phyloP scores from a whole-genome alignment of 2,329 filamentous ascomycete genomes.

The Pseudocercospora vitis region DNA sequence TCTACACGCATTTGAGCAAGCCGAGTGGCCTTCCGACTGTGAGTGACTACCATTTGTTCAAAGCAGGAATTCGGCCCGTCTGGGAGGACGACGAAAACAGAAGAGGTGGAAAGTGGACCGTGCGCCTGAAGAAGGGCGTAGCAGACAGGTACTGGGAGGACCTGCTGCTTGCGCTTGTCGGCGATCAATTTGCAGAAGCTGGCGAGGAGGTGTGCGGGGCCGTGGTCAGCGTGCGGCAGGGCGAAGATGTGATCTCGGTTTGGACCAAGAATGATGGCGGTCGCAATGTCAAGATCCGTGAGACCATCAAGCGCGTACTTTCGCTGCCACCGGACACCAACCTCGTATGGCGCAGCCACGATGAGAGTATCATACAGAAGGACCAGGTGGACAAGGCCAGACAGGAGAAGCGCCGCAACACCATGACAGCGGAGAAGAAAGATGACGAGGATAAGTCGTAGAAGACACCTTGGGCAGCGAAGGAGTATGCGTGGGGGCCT shows the following conservation, averaged over 20 bases:
- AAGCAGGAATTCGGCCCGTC: conserved; percentile 90
- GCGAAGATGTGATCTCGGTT: conserved; percentile 95
- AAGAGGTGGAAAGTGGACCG: conserved; percentile 94
- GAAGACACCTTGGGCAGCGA: background rate
- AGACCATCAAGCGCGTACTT: conserved; percentile 90
- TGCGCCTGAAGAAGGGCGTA: conserved; percentile 94
- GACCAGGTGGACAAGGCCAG: conserved; percentile 87
- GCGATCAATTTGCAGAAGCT: conserved; percentile 90
- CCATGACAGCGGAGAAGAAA: conserved; percentile 29
- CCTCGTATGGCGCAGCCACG: conserved; percentile 93
- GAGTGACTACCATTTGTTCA: conserved; percentile 97
- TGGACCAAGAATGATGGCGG: conserved; percentile 95
- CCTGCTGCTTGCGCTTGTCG: conserved; percentile 82
- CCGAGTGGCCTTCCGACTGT: conserved; percentile 86
- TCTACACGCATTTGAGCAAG: conserved; percentile 85
- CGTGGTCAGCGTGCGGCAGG: conserved; percentile 89
- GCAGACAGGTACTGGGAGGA: conserved; percentile 98
- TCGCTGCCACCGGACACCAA: conserved; percentile 84
- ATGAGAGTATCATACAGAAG: conserved; percentile 90
- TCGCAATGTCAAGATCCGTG: conserved; percentile 94
- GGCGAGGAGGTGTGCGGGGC: conserved; percentile 92
- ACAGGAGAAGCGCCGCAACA: conserved; percentile 49
- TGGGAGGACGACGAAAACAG: conserved; percentile 99
- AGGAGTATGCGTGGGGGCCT: too few relatives aligned
- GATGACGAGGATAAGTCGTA: conserved; percentile 2